phyloP scores from a whole-genome alignment of 345 rosid genomes.

The Nasturtium officinale region DNA sequence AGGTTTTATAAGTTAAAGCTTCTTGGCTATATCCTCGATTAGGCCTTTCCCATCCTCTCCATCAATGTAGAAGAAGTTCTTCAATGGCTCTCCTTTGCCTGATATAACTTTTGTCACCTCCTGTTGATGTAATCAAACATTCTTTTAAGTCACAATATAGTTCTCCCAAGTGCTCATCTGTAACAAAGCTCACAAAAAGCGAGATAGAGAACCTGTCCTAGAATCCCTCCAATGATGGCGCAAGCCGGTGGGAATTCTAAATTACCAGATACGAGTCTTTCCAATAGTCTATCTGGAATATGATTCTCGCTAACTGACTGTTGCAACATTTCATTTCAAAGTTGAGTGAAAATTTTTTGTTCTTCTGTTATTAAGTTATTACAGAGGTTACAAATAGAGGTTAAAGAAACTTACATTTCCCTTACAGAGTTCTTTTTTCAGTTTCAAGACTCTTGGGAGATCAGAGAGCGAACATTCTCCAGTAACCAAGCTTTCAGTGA shows the following conservation, averaged over 20 bases:
- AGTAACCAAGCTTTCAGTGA: background rate
- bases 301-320: conserved; percentile 68
- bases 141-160: background rate
- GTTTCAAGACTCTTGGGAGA: conserved; percentile 60
- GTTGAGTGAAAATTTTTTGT: background rate
- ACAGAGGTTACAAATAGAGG: no score
- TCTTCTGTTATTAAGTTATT: background rate
- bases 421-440: conserved; percentile 69
- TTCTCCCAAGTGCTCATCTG: conserved; percentile 5
- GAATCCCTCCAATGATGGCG: conserved; percentile 85
- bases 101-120: conserved; percentile 94
- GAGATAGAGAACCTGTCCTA: conserved; percentile 70
- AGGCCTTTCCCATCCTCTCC: conserved; percentile 85
- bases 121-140: conserved; percentile 36
- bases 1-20: background rate
- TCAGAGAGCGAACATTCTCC: conserved; percentile 59
- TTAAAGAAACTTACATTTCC: conserved; percentile 50
- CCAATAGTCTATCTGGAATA: conserved; percentile 65
- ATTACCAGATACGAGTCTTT: conserved; percentile 57
- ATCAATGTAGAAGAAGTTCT: conserved; percentile 91
- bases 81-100: conserved; percentile 81
- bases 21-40: conserved; percentile 65
- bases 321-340: conserved; percentile 5
- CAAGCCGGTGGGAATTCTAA: conserved; percentile 85
- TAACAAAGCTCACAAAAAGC: background rate